Conservation (phyloP, 2,329 filamentous ascomycete genomes). For the Penicillium carneum region DNA sequence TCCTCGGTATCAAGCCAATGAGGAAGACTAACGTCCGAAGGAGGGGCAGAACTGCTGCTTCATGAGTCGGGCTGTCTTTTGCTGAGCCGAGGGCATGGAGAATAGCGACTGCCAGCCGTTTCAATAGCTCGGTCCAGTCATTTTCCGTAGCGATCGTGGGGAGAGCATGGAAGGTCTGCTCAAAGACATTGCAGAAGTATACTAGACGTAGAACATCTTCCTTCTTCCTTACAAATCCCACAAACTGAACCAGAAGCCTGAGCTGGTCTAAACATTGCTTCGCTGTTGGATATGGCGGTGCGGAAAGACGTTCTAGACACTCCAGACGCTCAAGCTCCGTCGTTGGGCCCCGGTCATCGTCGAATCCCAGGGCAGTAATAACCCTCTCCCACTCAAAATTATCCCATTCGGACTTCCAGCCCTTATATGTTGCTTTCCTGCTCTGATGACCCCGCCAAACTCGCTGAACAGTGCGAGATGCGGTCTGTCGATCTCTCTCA, state of each 20-base stretch:
- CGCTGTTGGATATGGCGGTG: conserved; percentile 44
- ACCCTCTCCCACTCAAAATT: conserved; percentile 57
- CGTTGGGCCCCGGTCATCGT: conserved; percentile 1
- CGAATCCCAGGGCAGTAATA: conserved; percentile 36
- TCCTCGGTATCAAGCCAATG: conserved; percentile 50
- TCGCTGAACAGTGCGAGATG: conserved; percentile 76
- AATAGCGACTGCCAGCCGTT: conserved; percentile 48
- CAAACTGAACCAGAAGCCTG: conserved; percentile 72
- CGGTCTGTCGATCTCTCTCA: conserved; percentile 78
- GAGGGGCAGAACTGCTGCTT: conserved; percentile 39
- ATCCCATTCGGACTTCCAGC: conserved; percentile 70
- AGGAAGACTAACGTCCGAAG: conserved; percentile 49
- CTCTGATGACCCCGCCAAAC: conserved; percentile 79
- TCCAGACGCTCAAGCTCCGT: conserved; percentile 15
- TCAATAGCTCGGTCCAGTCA: conserved; percentile 52
- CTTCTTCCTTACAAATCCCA: conserved; percentile 58
- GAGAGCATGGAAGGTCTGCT: conserved; percentile 48
- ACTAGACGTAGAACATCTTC: conserved; percentile 52
- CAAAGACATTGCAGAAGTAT: conserved; percentile 55
- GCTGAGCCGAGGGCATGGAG: conserved; percentile 45
- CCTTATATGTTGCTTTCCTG: conserved; percentile 65
- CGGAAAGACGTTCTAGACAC: conserved; percentile 40
- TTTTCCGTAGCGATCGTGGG: conserved; percentile 49
- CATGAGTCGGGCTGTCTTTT: conserved; percentile 13
- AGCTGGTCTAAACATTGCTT: conserved; percentile 60